Evolutionary conservation across 768 basidiomycete genomes (phyloP).

Genomic region (Rhizopogon sp.): DNA sequence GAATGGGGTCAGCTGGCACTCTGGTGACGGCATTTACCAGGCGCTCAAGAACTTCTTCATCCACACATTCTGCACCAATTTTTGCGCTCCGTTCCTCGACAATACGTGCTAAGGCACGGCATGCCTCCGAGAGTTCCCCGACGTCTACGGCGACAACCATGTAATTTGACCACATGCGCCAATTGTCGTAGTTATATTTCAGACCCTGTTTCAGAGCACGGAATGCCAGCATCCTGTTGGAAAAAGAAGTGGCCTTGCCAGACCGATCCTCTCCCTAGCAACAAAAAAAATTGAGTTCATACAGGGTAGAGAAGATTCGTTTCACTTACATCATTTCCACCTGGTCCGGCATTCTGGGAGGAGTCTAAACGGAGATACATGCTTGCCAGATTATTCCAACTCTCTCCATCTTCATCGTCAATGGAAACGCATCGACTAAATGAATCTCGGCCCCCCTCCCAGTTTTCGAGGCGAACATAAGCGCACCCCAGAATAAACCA

Average conservation of each 20-base stretch:
- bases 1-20: constrained; percentile 35
- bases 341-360: constrained; percentile 27
- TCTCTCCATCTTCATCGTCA: constrained; percentile 96
- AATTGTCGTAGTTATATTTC: constrained; percentile 80
- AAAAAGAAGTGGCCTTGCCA: constrained; percentile 44
- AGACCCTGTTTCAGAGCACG: constrained; percentile 90
- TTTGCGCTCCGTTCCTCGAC: constrained; percentile 51
- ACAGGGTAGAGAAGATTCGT: constrained; percentile 4
- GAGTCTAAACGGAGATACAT: constrained; percentile 84
- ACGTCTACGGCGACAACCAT: constrained; percentile 92
- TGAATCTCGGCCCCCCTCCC: constrained; percentile 78
- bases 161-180: constrained; percentile 99
- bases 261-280: constrained; percentile 15
- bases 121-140: constrained; percentile 86
- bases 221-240: constrained; percentile 85
- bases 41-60: constrained; percentile 84
- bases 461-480: constrained; percentile 73
- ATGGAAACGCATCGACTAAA: constrained; percentile 85
- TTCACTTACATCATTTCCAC: constrained; percentile 20
- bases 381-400: constrained; percentile 96
- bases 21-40: constrained; percentile 85
- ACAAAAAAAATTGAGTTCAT: constrained; percentile 14
- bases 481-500: constrained; percentile 99
- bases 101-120: constrained; percentile 75
- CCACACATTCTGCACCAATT: constrained; percentile 54